Conservation (phyloP, 164 flowering plant genomes). For the Vitis rupestris region DNA sequence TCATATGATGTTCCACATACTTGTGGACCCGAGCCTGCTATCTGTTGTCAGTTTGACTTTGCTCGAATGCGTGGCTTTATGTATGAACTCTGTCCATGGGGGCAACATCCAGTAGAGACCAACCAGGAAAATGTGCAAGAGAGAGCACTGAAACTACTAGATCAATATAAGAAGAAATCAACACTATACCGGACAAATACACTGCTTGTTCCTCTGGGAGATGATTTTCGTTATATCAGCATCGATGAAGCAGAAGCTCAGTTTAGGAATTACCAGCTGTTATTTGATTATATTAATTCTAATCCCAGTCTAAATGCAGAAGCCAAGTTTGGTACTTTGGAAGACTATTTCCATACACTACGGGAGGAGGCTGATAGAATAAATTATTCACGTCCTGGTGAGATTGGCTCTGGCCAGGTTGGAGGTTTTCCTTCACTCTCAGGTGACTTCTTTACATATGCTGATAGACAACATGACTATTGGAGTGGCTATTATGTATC, state of each 20-base stretch:
- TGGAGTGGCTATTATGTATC: constrained; percentile 99
- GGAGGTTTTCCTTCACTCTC: constrained; percentile 89
- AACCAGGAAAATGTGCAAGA: constrained; percentile 75
- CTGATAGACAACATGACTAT: constrained; percentile 91
- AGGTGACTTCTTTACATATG: constrained; percentile 97
- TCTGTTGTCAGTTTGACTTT: constrained; percentile 99
- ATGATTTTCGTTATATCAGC: constrained; percentile 90
- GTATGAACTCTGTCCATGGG: constrained; percentile 94
- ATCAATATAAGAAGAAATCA: constrained; percentile 92
- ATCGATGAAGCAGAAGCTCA: constrained; percentile 95
- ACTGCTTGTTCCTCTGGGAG: constrained; percentile 94
- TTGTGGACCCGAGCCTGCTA: constrained; percentile 98
- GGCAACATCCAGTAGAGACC: constrained; percentile 74
- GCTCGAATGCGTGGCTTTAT: constrained; percentile 69
- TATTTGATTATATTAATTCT: constrained; percentile 91
- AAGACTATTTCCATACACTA: constrained; percentile 84
- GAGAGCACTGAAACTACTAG: constrained; percentile 70
- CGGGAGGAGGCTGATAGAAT: constrained; percentile 89
- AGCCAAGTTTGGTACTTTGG: constrained; percentile 93
- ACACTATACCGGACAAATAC: constrained; percentile 88
- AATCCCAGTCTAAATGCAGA: constrained; percentile 79
- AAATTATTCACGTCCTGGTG: constrained; percentile 77
- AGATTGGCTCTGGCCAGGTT: constrained; percentile 77
- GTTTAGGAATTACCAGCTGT: constrained; percentile 82
- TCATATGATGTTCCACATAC: constrained; percentile 98